Evolutionary conservation across 129 eudicot genomes (phyloP), one percentile per base, ranked within the genome.

Genomic region (Saussurea involucrata): DNA sequence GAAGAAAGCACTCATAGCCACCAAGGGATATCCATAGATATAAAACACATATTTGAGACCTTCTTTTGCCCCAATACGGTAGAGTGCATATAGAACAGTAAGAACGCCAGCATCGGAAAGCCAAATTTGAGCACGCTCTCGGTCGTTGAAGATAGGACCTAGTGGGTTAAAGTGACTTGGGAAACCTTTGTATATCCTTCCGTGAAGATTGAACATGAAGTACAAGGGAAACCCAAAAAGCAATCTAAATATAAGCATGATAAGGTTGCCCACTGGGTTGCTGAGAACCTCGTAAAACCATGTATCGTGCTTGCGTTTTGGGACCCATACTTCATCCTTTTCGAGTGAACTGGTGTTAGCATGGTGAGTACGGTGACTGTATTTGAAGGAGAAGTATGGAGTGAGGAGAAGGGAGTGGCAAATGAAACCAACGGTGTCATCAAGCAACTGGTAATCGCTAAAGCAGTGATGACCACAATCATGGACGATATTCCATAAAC

Each of bases 311-410:
- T 77, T 76, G 8, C 68, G 74, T 55, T 74, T 60, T 0, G 85
- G 87, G 33, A 84, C 57, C 66, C 72, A 81, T 6, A 63, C 68
- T 60, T 80, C 78, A 0, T 84, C 87, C 1, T n/a, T 67, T 57
- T 84, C 87, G 1, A 84, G 74, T 8, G 87, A 84, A 32, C 80
- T 75, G 4, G 82, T 80, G 79, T 84, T 84, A 12, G 87, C 77
- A 27, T 84, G 87, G 20, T 84, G 87, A 24, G 77, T 71, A 5
- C 85, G 85, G 61, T 81, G 85, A 8, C 83, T 80, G 58, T 80
- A 73, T 73, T 84, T 80, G 76, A 77, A 84, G 0, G 84, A 84
- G 32, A 69, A 80, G 68, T 80, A 84, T 2, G 87, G 87, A 15
- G 77, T 73, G 15, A 81, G 68, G 61, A 81, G 57, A 40, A 71